Percentiles rank a stretch among this genome's conserved stretches.
Conservation (phyloP, 192 early-diverging fungal species). For the Glomus cerebriforme region DNA sequence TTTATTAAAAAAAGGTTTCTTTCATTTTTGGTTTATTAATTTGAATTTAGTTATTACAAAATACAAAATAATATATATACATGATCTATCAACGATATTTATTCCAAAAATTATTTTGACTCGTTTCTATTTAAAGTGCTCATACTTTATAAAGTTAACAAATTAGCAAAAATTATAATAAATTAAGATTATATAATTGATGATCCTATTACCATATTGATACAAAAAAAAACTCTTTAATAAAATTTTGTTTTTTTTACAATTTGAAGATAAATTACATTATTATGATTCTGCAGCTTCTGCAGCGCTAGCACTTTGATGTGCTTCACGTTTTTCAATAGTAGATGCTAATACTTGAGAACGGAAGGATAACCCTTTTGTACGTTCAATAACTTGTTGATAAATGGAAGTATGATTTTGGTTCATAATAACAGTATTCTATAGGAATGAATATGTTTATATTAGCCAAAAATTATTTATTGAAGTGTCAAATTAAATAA, state of each 20-base stretch:
- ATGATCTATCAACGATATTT: no score
- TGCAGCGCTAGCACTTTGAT: slow-evolving; percentile 33
- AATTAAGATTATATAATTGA: no score
- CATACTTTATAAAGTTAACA: no score
- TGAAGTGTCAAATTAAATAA: not conserved
- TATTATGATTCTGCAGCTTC: slow-evolving; percentile 9
- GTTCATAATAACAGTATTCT: slow-evolving; percentile 94
- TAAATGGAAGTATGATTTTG: slow-evolving; percentile 82
- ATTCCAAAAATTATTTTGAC: no score
- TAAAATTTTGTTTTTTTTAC: no score
- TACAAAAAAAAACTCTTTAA: no score
- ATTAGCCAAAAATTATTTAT: not conserved
- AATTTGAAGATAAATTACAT: not conserved
- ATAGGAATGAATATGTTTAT: not conserved
- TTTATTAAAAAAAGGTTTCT: not conserved
- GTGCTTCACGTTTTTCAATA: slow-evolving; percentile 85
- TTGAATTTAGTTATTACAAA: no score
- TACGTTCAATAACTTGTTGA: slow-evolving; percentile 96
- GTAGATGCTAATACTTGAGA: slow-evolving; percentile 84
- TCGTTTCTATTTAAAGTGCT: no score
- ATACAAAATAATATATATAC: no score
- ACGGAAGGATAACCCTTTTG: slow-evolving; percentile 87
- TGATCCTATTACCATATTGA: no score
- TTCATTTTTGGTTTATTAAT: no score
- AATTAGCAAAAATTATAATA: no score